These are phyloP conservation scores for Dendrothele bispora DNA, from an alignment of 768 basidiomycete genomes.

Conservation along the genomic window DNA sequence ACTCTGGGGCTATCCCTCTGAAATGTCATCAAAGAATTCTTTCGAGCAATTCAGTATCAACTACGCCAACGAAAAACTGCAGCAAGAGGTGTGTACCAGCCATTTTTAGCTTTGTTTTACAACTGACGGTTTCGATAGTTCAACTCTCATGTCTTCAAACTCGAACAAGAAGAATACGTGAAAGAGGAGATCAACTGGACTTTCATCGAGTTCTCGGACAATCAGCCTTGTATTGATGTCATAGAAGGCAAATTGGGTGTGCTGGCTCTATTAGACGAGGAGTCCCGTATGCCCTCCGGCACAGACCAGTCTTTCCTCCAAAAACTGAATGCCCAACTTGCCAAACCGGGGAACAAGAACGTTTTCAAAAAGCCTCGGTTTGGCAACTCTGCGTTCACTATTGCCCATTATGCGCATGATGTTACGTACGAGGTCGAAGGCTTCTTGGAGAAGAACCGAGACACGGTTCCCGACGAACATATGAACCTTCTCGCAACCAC, in stretches of 20 bases:
- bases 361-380: constrained; percentile 99
- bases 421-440: constrained; percentile 99
- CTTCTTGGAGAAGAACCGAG: constrained; percentile 98
- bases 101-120: background rate
- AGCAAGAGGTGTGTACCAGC: constrained; percentile 78
- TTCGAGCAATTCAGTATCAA: constrained; percentile 99
- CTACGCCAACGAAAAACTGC: constrained; percentile 97
- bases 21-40: constrained; percentile 55
- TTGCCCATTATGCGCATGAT: constrained; percentile 96
- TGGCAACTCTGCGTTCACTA: constrained; percentile 94
- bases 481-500: constrained; percentile 84
- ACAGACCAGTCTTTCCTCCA: constrained; percentile 91
- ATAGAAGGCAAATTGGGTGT: constrained; percentile 98
- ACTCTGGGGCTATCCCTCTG: background rate
- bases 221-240: constrained; percentile 97
- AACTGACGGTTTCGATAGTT: constrained; percentile 54
- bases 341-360: constrained; percentile 83
- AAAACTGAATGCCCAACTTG: constrained; percentile 85
- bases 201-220: constrained; percentile 99
- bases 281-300: constrained; percentile 93
- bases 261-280: constrained; percentile 92
- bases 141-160: constrained; percentile 98
- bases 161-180: constrained; percentile 99
- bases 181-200: constrained; percentile 99
- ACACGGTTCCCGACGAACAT: constrained; percentile 98